Percentiles rank a stretch among this genome's conserved stretches.
Evolutionary conservation across 192 early-diverging fungal species (phyloP).

Genomic region (Coemansia sp.): DNA sequence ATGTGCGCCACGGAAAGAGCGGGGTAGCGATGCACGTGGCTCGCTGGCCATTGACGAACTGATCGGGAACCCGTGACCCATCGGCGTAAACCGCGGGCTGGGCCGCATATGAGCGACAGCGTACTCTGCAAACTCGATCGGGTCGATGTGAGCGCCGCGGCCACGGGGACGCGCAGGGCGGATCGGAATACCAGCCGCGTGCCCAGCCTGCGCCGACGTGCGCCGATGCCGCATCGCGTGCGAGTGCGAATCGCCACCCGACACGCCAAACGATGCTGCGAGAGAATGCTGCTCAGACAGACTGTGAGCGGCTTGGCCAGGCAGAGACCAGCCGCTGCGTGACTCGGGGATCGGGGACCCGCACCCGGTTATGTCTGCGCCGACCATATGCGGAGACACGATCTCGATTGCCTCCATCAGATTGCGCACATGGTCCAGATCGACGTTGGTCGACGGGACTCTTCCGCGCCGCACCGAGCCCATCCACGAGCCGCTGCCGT

Average conservation of each 20-base stretch:
- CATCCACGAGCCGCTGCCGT: constrained; percentile 17
- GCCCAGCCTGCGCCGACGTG: constrained; percentile 25
- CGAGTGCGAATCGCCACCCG: constrained; percentile 13
- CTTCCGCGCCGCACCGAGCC: constrained; percentile 8
- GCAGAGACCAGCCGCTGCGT: constrained; percentile 43
- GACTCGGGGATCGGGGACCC: constrained; percentile 36
- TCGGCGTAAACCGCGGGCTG: constrained; percentile 41
- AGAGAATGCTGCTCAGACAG: constrained; percentile 22
- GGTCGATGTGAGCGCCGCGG: constrained; percentile 29
- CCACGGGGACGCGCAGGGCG: constrained; percentile 22
- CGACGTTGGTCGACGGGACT: constrained; percentile 11
- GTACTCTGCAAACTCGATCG: constrained; percentile 43
- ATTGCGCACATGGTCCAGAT: constrained; percentile 42
- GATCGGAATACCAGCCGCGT: constrained; percentile 27
- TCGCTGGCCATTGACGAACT: constrained; percentile 24
- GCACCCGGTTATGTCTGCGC: constrained; percentile 23
- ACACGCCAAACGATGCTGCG: constrained; percentile 15
- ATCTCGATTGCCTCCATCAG: constrained; percentile 44
- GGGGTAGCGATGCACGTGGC: constrained; percentile 32
- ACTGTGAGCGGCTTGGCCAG: constrained; percentile 25
- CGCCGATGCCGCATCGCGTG: constrained; percentile 35
- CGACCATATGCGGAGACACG: constrained; percentile 40
- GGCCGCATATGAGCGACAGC: constrained; percentile 40
- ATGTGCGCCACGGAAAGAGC: constrained; percentile 23
- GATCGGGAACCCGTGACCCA: constrained; percentile 33